These are phyloP conservation scores for Wolfiporia cocos DNA, from an alignment of 1,284 basidiomycete genomes.

Conservation along the genomic window DNA sequence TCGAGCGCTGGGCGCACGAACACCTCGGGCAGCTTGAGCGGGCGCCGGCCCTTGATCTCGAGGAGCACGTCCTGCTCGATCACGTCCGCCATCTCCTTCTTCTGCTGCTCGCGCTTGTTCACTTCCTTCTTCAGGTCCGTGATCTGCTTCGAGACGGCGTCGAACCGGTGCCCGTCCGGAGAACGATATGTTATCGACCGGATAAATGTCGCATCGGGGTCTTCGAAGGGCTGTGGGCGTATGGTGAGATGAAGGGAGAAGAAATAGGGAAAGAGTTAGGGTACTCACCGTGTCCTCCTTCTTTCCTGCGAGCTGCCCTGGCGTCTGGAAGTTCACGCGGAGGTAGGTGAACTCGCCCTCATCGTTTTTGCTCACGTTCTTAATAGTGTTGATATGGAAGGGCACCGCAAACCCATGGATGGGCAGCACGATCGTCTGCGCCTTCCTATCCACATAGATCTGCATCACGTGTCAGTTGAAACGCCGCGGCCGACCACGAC, in stretches of 20 bases:
- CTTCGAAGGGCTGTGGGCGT: constrained; percentile 80
- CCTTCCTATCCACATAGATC: constrained; percentile 90
- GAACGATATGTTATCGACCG: constrained; percentile 95
- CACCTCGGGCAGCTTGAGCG: constrained; percentile 83
- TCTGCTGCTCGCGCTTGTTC: constrained; percentile 95
- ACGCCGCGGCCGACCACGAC: too few relatives aligned
- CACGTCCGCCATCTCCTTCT: constrained; percentile 97
- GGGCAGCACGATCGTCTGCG: constrained; percentile 87
- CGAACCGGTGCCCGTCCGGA: constrained; percentile 84
- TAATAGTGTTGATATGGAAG: constrained; percentile 98
- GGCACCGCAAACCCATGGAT: constrained; percentile 95
- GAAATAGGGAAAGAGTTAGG: neutral
- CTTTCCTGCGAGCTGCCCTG: constrained; percentile 95
- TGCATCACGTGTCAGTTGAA: too few relatives aligned
- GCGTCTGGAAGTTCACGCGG: constrained; percentile 98
- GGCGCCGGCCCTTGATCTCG: constrained; percentile 83
- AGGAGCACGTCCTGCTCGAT: constrained; percentile 90
- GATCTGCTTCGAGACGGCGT: constrained; percentile 87
- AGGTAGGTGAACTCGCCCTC: constrained; percentile 94
- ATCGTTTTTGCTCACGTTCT: constrained; percentile 97
- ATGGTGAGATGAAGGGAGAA: neutral
- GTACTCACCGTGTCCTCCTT: constrained; percentile 94
- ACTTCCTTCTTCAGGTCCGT: constrained; percentile 95
- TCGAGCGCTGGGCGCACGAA: constrained; percentile 93
- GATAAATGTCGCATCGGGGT: constrained; percentile 95